Evolutionary conservation across 345 rosid species (phyloP), one percentile per base, ranked within the genome.

Genomic region (Excoecaria cochinchinensis): DNA sequence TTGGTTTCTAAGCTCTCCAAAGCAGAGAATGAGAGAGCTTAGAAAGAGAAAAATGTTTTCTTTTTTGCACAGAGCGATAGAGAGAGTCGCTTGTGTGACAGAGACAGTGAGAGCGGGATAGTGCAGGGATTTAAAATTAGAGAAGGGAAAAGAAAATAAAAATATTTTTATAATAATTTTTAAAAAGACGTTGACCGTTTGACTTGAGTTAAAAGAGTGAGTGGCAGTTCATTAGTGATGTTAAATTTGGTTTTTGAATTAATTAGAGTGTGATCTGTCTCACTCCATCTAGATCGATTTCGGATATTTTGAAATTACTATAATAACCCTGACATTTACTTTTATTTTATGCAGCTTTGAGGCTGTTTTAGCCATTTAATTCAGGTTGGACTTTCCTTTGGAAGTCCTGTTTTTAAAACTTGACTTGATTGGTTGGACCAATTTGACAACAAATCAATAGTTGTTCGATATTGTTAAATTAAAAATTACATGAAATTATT

Each of bases 81-180:
- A 74, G 77, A 52, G 77, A 42, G 40, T 24, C 62, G 24, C 62
- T 13, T 15, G 19, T 38, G 4, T 19, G 14, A 64, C 6, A 31
- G 42, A 31, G 53, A 50, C 70, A 48, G 38, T n/a, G 71, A 40
- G 74, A 73, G 78, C 78, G 78, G 73, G 74, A 68, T 69, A 46
- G 74, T 25, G 67, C 2, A 44, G 47, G 24, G 50, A 65, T 68
- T 76, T 60, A 68, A 76, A 74, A 76, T 3, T 14, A 56, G 4
- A 16, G 17, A 64, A 11, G 8, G 40, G 13, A 46, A 17, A 67
- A 48, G 7, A 17, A 57, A 75, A 19, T 15, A 62, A 63, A 36
- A 8, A 56, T 71, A 38, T 56, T 21, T 68, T 10, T n/a, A 19
- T 17, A 8, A 7, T 16, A 65, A 65, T 5, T 8, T n/a, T 24